Evolutionary conservation across 2,329 filamentous ascomycete species (phyloP).

Genomic region (Microcyclospora pomicola): DNA sequence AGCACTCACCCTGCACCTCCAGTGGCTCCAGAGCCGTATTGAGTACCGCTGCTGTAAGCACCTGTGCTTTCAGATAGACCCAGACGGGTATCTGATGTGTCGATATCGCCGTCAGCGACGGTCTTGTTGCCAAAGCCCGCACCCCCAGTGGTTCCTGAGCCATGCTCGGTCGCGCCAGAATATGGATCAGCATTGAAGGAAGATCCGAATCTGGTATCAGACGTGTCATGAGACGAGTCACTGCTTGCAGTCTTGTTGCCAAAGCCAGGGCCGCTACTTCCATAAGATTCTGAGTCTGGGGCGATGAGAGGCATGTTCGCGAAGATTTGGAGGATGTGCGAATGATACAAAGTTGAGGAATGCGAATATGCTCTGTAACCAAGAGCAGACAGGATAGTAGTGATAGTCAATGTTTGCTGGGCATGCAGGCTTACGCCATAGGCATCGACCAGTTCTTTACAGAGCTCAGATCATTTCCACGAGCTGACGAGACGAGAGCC

Average conservation of each 20-base stretch:
- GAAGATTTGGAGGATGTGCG: no score
- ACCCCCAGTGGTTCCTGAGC: slow-evolving; percentile 6
- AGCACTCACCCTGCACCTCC: slow-evolving; percentile 4
- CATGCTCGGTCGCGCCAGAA: slow-evolving; percentile 4
- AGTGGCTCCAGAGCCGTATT: slow-evolving; percentile 6
- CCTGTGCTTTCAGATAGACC: no score
- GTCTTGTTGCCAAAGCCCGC: slow-evolving; percentile 3
- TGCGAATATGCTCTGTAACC: no score
- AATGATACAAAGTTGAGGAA: no score
- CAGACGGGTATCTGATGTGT: no score
- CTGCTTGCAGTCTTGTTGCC: slow-evolving; percentile 2
- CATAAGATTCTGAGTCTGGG: not conserved
- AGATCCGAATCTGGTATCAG: no score
- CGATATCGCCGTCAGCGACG: not conserved
- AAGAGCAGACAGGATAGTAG: no score
- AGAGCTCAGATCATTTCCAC: no score
- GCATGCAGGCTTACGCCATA: slow-evolving; percentile 5
- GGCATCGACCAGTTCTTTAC: slow-evolving; percentile 1
- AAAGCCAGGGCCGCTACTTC: slow-evolving; percentile 1
- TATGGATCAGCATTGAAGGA: not conserved
- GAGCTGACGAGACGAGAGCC: no score
- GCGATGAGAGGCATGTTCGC: slow-evolving; percentile 1
- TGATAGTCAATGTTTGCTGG: no score
- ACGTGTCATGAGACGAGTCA: slow-evolving; percentile 1
- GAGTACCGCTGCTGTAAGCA: slow-evolving; percentile 3